Evolutionary conservation across 2,329 filamentous ascomycete species (phyloP).

Genomic region (Diaporthe humulicola): DNA sequence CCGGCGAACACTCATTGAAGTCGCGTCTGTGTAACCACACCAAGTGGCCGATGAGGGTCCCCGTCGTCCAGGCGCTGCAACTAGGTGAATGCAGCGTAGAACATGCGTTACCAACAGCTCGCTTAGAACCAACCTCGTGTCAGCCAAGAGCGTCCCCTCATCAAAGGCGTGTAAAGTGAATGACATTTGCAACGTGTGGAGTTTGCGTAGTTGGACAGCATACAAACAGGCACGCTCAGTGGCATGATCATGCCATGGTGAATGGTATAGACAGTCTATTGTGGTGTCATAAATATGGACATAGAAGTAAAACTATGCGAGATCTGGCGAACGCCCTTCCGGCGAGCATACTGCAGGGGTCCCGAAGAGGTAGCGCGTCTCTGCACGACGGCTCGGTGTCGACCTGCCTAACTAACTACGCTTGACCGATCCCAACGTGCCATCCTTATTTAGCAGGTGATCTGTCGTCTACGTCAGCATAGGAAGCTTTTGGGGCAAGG

Average conservation of each 20-base stretch:
- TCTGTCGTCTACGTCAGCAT: constrained; percentile 1
- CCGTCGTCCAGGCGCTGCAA: neutral
- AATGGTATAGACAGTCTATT: constrained; percentile 13
- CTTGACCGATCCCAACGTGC: neutral
- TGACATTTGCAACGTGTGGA: neutral
- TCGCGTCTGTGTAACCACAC: neutral
- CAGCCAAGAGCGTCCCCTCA: neutral
- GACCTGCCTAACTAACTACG: neutral
- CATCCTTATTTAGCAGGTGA: neutral
- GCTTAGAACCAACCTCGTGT: no score
- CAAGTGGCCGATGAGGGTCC: neutral
- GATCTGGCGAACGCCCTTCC: neutral
- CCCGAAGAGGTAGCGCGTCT: no score
- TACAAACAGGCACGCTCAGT: neutral
- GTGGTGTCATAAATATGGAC: constrained; percentile 20
- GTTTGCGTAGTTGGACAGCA: neutral
- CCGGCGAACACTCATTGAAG: neutral
- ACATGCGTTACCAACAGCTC: neutral
- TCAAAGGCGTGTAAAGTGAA: neutral
- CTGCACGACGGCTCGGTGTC: neutral
- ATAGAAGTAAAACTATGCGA: neutral
- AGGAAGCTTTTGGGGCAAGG: neutral
- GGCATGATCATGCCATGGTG: fast-evolving
- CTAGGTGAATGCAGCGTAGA: neutral
- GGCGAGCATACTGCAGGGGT: neutral